Percentiles rank a stretch among this genome's conserved stretches.
phyloP scores from a whole-genome alignment of 2,329 filamentous ascomycete genomes.

The Epichloe hybrida region DNA sequence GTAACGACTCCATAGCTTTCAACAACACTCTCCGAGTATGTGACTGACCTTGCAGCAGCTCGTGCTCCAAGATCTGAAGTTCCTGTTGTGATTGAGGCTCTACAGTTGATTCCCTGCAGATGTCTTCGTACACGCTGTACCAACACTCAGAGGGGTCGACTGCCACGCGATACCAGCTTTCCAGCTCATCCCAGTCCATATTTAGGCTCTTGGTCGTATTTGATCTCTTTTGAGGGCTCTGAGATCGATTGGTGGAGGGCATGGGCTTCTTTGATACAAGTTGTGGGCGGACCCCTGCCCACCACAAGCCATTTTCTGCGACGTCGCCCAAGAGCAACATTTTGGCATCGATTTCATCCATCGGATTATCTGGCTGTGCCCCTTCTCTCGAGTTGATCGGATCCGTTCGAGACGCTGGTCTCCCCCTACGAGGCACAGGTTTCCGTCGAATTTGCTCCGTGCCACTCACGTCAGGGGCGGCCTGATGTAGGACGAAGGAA shows the following conservation, averaged over 20 bases:
- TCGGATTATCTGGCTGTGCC: constrained; percentile 9
- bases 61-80: constrained; percentile 31
- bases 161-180: constrained; percentile 61
- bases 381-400: constrained; percentile 5
- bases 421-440: constrained; percentile 9
- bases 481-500: constrained; percentile 49
- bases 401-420: background rate
- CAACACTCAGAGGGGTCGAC: constrained; percentile 56
- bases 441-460: constrained; percentile 17
- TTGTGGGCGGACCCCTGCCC: constrained; percentile 43
- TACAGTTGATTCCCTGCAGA: constrained; percentile 21
- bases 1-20: constrained; percentile 63
- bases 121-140: constrained; percentile 43
- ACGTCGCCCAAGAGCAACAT: constrained; percentile 60
- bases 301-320: constrained; percentile 73
- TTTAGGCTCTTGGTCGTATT: constrained; percentile 30
- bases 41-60: constrained; percentile 44
- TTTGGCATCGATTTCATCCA: constrained; percentile 57
- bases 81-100: constrained; percentile 21
- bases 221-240: constrained; percentile 1
- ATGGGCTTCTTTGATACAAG: background rate
- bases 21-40: constrained; percentile 58
- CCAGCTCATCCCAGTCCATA: constrained; percentile 60
- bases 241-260: background rate
- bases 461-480: constrained; percentile 15